Percentiles rank a stretch among this genome's conserved stretches.
Conservation (phyloP, 2,329 filamentous ascomycete species). For the Sordariomycetes sp. region DNA sequence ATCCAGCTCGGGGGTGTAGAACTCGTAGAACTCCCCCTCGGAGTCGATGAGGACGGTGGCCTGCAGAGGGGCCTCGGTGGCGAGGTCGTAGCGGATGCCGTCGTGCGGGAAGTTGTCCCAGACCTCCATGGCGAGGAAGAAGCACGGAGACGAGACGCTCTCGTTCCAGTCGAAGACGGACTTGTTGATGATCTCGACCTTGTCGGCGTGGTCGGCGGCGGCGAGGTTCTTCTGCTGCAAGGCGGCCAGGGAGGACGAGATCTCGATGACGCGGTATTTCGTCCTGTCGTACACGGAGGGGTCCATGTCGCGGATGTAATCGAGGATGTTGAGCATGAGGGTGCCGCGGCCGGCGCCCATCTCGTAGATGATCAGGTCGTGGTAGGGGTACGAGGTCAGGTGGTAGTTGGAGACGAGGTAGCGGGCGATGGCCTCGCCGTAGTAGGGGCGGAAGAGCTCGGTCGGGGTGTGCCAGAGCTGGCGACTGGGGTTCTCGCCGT, state of each 20-base stretch:
- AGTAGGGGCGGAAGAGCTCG: conserved; percentile 91
- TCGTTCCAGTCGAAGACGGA: conserved; percentile 91
- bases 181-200: conserved; percentile 89
- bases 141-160: conserved; percentile 85
- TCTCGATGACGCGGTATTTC: conserved; percentile 92
- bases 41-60: conserved; percentile 78
- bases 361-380: conserved; percentile 96
- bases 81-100: conserved; percentile 62
- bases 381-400: conserved; percentile 84
- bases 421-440: conserved; percentile 92
- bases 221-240: conserved; percentile 65
- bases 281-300: conserved; percentile 91
- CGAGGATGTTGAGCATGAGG: conserved; percentile 94
- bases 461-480: conserved; percentile 99
- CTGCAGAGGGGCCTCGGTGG: conserved; percentile 73
- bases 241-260: conserved; percentile 69
- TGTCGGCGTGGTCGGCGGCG: conserved; percentile 59
- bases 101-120: conserved; percentile 99
- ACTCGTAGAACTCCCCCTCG: conserved; percentile 87
- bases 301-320: conserved; percentile 85
- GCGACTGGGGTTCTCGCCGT: conserved; percentile 57
- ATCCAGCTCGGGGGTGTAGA: conserved; percentile 74
- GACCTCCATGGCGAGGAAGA: conserved; percentile 95
- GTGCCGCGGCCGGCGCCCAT: conserved; percentile 97
- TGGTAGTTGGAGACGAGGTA: conserved; percentile 96